Evolutionary conservation across 179 eudicot genomes (phyloP).

Genomic region (Heliamphora pulchella): DNA sequence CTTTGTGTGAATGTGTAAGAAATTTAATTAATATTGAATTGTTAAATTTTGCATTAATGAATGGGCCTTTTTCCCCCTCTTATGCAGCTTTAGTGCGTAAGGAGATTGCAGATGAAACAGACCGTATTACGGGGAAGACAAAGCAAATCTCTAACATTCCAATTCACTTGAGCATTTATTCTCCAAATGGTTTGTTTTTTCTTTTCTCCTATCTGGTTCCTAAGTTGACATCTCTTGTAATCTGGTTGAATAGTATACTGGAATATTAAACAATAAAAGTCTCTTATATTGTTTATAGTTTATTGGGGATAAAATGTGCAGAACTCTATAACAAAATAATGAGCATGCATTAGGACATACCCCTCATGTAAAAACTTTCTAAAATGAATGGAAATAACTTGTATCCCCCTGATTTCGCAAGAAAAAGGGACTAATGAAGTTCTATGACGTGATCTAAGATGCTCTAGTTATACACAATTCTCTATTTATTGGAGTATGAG

Average conservation of each 20-base stretch:
- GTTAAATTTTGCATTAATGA: background rate
- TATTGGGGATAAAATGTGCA: background rate
- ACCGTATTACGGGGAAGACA: constrained; percentile 80
- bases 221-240: background rate
- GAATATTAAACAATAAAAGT: background rate
- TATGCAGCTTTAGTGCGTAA: constrained; percentile 82
- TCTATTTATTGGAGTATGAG: too few relatives aligned
- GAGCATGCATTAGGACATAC: background rate
- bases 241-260: background rate
- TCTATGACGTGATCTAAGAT: too few relatives aligned
- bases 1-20: background rate
- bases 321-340: background rate
- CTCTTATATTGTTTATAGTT: background rate
- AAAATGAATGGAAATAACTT: background rate
- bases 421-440: too few relatives aligned
- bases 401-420: too few relatives aligned
- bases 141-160: constrained; percentile 88
- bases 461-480: too few relatives aligned
- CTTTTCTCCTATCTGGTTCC: constrained; percentile 4
- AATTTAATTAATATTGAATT: background rate
- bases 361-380: background rate
- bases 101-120: constrained; percentile 95
- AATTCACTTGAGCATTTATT: constrained; percentile 90
- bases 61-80: background rate
- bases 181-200: constrained; percentile 65